Base-by-base conservation (phyloP, 306 rosid genomes). In the Sicyos edulis region DNA sequence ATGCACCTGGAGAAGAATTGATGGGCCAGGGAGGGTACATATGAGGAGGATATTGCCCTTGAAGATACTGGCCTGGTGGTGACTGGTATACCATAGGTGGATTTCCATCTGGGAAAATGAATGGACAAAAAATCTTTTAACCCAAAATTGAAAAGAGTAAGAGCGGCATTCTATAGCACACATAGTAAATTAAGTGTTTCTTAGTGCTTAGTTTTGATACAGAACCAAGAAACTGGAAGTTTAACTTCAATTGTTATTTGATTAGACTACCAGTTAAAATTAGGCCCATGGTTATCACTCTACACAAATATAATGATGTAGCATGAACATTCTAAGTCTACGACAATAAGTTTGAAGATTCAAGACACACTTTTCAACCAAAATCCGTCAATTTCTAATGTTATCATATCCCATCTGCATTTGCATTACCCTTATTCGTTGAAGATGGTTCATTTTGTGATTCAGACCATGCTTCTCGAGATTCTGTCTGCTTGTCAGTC, bases 21-120 rank as follows among this genome's bases (percentile, higher is more conserved):
- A 91, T 72, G 72, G 96, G 97, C 99, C 99, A 95, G 45, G 96
- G 88, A 80, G 97, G 91, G 70, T 72, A 89, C 91, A 95, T 82
- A 56, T 85, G 93, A 77, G 74, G 96, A n/a, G 92, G 96, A 84
- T 83, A 91, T 74, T 91, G 97, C 34, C 95, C 97, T 45, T 82
- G 99, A 80, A 82, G 74, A 81, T 92, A 80, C 71, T 88, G 82
- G 55, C 92, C 87, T 5, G 71, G 64, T 10, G 86, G 83, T 73
- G 85, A 82, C 80, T 87, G 93, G 77, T 72, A 83, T 65, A 86
- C 88, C 80, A 53, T 19, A 26, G 88, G 81, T 77, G 86, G 79
- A 78, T 81, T 85, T 65, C 77, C 87, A 81, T 89, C 97, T 95
- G 88, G 29, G 81, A 10, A 77, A 80, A 85, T 13, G 22, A 77